Conservation (phyloP, 768 basidiomycete genomes). For the Cytidiella melzeri region DNA sequence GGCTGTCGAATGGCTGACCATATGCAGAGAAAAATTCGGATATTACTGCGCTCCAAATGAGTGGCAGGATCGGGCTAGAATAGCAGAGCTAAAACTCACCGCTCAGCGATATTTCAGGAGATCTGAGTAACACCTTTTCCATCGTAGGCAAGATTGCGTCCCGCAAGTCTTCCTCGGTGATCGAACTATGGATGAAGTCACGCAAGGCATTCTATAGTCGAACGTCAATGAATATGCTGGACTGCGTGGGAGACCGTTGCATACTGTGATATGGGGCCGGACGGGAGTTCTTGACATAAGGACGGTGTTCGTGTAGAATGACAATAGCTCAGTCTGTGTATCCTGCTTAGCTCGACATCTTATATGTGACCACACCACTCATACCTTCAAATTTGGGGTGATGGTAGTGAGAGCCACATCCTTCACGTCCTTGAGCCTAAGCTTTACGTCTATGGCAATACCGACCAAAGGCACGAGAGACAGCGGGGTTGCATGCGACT, state of each 20-base stretch:
- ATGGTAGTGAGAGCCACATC: constrained; percentile 37
- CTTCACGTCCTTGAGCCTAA: constrained; percentile 56
- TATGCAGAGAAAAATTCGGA: constrained; percentile 54
- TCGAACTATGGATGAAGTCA: constrained; percentile 53
- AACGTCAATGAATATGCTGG: constrained; percentile 7
- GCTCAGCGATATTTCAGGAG: constrained; percentile 70
- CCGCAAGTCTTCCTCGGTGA: constrained; percentile 46
- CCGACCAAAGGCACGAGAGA: constrained; percentile 52
- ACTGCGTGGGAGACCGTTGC: constrained; percentile 14
- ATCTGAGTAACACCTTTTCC: constrained; percentile 76
- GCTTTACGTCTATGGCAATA: constrained; percentile 60
- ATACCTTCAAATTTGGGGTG: constrained; percentile 42
- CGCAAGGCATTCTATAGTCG: constrained; percentile 41
- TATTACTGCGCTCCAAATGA: constrained; percentile 34
- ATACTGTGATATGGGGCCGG: constrained; percentile 53
- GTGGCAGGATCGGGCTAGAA: constrained; percentile 5
- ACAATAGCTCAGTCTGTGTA: constrained; percentile 49
- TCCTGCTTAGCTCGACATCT: no score
- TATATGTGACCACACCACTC: no score
- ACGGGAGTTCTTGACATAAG: constrained; percentile 64
- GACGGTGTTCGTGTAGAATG: constrained; percentile 52
- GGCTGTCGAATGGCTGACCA: constrained; percentile 39
- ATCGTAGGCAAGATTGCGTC: constrained; percentile 58
- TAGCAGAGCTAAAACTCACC: constrained; percentile 34
- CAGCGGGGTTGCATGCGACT: constrained; percentile 39